Percentiles rank a stretch among this genome's conserved stretches.
Conservation (phyloP, 306 rosid species). For the Dryas octopetala region DNA sequence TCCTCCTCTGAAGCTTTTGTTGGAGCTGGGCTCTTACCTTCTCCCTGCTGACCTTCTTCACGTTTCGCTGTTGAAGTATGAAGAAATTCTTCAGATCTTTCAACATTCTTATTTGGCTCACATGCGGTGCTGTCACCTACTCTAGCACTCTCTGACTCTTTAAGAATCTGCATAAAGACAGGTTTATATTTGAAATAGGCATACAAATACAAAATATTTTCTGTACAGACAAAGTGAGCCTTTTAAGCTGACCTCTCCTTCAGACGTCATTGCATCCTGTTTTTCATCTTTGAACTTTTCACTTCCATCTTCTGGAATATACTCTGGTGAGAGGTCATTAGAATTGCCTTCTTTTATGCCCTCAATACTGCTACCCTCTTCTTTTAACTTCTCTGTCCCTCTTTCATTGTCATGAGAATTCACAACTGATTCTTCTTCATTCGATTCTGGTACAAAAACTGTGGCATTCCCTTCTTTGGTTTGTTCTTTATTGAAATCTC, state of each 20-base stretch:
- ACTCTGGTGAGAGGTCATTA: conserved; percentile 14
- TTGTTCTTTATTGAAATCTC: conserved; percentile 22
- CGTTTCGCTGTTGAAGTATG: conserved; percentile 9
- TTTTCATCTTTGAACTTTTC: neutral
- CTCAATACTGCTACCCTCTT: conserved; percentile 26
- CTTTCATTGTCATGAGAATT: conserved; percentile 17
- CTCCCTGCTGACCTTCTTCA: conserved; percentile 25
- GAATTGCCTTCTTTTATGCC: conserved; percentile 15
- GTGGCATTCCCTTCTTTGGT: conserved; percentile 12
- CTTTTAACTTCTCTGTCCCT: conserved; percentile 8
- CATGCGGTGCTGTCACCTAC: conserved; percentile 19
- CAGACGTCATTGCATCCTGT: conserved; percentile 15
- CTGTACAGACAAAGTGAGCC: neutral
- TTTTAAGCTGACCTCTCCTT: conserved; percentile 27
- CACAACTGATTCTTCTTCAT: conserved; percentile 9
- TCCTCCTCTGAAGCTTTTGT: conserved; percentile 21
- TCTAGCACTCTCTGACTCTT: conserved; percentile 18
- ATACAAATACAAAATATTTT: neutral
- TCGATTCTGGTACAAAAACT: conserved; percentile 14
- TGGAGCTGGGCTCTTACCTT: conserved; percentile 3
- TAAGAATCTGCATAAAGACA: conserved; percentile 21
- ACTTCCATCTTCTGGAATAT: conserved; percentile 21
- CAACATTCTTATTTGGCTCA: conserved; percentile 10
- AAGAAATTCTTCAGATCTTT: conserved; percentile 12
- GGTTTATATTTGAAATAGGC: neutral